Percentiles rank a stretch among this genome's conserved stretches.
Evolutionary conservation across 2,329 filamentous ascomycete species (phyloP).

Genomic region (Colletotrichum echinochloae): DNA sequence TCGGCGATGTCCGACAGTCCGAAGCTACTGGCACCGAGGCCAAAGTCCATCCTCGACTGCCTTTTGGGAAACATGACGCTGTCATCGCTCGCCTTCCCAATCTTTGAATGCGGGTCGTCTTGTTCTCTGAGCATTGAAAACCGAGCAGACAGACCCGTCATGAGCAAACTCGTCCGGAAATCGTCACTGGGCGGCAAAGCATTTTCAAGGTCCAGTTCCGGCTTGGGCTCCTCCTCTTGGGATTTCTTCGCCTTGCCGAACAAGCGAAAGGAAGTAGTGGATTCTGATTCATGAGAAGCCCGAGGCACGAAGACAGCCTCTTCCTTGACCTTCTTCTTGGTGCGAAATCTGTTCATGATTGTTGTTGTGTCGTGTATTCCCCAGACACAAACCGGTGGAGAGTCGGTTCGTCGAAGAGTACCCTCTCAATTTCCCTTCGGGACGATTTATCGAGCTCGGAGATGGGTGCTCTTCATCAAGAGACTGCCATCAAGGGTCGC

Average conservation of each 20-base stretch:
- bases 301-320: slow-evolving; percentile 55
- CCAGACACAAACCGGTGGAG: neutral
- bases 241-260: slow-evolving; percentile 69
- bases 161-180: slow-evolving; percentile 93
- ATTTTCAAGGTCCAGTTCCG: slow-evolving; percentile 76
- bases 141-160: slow-evolving; percentile 93
- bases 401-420: neutral
- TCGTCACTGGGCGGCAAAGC: slow-evolving; percentile 87
- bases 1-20: slow-evolving; percentile 88
- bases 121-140: slow-evolving; percentile 98
- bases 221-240: slow-evolving; percentile 68
- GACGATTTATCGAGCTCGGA: slow-evolving; percentile 25
- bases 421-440: slow-evolving; percentile 3
- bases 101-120: slow-evolving; percentile 87
- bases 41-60: slow-evolving; percentile 81
- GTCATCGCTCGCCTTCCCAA: slow-evolving; percentile 95
- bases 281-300: slow-evolving; percentile 67
- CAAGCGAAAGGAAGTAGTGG: slow-evolving; percentile 63
- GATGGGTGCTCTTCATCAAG: slow-evolving; percentile 33
- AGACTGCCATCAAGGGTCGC: slow-evolving; percentile 31
- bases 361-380: slow-evolving; percentile 3
- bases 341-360: slow-evolving; percentile 82
- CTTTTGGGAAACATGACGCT: slow-evolving; percentile 88
- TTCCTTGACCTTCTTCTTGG: slow-evolving; percentile 77
- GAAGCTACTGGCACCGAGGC: slow-evolving; percentile 56